Evolutionary conservation across 2,329 filamentous ascomycete genomes (phyloP).

Genomic region (Microdochium paspali): DNA sequence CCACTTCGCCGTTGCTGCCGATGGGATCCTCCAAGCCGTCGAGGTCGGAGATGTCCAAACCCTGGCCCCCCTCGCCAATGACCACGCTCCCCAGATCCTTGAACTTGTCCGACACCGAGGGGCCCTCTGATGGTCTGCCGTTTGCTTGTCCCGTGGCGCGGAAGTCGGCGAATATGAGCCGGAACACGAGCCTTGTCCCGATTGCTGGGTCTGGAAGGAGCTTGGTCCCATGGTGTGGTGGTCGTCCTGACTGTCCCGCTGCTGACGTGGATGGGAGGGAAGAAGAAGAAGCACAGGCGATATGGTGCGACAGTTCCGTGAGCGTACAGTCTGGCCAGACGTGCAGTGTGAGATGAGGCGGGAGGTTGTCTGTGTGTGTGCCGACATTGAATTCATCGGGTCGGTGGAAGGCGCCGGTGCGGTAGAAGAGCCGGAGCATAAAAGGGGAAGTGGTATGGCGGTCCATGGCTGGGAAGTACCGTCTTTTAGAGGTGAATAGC

Average conservation of each 20-base stretch:
- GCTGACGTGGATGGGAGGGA: conserved; percentile 39
- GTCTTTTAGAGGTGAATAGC: background rate
- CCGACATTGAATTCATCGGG: conserved; percentile 54
- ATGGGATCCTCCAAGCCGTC: conserved; percentile 24
- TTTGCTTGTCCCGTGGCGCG: conserved; percentile 9
- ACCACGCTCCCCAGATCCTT: conserved; percentile 80
- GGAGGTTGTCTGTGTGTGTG: conserved; percentile 39
- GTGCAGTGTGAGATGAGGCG: conserved; percentile 69
- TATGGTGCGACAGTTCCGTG: conserved; percentile 68
- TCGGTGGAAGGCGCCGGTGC: conserved; percentile 62
- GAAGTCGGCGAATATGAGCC: conserved; percentile 76
- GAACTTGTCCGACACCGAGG: conserved; percentile 43
- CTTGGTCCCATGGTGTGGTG: background rate
- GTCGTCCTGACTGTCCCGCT: background rate
- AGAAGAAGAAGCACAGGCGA: conserved; percentile 49
- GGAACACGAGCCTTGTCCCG: conserved; percentile 80
- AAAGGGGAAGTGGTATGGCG: conserved; percentile 70
- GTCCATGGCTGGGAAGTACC: conserved; percentile 34
- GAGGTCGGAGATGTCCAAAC: conserved; percentile 16
- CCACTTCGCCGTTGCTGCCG: conserved; percentile 10
- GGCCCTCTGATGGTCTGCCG: background rate
- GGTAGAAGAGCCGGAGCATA: conserved; percentile 78
- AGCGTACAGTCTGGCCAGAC: conserved; percentile 79
- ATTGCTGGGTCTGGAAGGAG: conserved; percentile 65
- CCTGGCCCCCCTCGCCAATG: conserved; percentile 50